A percentile compares a stretch with the other conserved stretches of the same genome.
Evolutionary conservation across 805 yeast genomes (phyloP).

Genomic region (Starmera amethionina): DNA sequence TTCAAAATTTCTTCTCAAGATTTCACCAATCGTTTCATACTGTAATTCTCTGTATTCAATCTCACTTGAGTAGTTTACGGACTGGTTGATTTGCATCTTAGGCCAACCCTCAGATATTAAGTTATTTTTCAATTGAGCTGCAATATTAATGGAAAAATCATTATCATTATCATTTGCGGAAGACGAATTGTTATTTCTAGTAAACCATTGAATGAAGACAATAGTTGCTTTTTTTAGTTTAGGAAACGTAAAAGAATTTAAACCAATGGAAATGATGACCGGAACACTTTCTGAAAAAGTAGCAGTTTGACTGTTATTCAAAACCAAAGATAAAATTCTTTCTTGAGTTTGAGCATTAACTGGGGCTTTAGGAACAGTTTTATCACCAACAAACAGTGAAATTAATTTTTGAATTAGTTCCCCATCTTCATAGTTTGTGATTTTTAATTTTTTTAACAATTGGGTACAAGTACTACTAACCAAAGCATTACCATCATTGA

Average conservation of each 20-base stretch:
- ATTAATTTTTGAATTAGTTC: slow-evolving; percentile 34
- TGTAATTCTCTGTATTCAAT: slow-evolving; percentile 47
- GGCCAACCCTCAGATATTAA: slow-evolving; percentile 58
- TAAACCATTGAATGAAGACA: slow-evolving; percentile 55
- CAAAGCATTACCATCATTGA: slow-evolving; percentile 46
- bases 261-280: slow-evolving; percentile 47
- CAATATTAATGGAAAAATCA: slow-evolving; percentile 32
- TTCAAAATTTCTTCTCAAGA: slow-evolving; percentile 38
- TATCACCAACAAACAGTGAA: slow-evolving; percentile 42
- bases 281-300: slow-evolving; percentile 32
- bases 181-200: slow-evolving; percentile 19
- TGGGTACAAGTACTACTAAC: slow-evolving; percentile 47
- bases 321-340: slow-evolving; percentile 34
- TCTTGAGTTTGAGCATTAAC: slow-evolving; percentile 46
- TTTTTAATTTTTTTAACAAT: slow-evolving; percentile 34
- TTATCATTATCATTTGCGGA: background rate
- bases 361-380: slow-evolving; percentile 33
- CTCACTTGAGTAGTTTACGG: slow-evolving; percentile 24
- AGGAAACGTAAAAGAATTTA: slow-evolving; percentile 38
- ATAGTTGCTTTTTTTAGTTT: slow-evolving; percentile 49
- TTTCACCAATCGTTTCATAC: slow-evolving; percentile 71
- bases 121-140: slow-evolving; percentile 41
- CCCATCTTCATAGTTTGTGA: slow-evolving; percentile 40
- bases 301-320: slow-evolving; percentile 44
- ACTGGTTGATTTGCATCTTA: slow-evolving; percentile 26